Evolutionary conservation across 495 filamentous ascomycete species (phyloP).

Genomic region (Thozetella sp.): DNA sequence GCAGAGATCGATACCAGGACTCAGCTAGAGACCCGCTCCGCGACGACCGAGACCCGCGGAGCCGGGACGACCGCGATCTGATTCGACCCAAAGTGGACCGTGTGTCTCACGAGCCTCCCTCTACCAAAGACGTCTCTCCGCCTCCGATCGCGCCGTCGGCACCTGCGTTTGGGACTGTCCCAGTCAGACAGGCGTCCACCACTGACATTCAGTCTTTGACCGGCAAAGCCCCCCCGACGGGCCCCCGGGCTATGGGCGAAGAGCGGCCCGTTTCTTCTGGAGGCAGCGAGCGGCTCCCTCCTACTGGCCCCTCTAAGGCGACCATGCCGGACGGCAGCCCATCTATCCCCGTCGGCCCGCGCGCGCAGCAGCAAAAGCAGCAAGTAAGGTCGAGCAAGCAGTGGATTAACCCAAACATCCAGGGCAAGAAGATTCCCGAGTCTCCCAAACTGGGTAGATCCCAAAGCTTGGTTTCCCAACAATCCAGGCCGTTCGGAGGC

Average conservation of each 20-base stretch:
- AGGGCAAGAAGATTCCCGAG: conserved; percentile 41
- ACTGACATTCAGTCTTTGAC: conserved; percentile 37
- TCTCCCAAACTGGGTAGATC: conserved; percentile 43
- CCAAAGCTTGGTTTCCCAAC: conserved; percentile 41
- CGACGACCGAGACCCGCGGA: conserved; percentile 44
- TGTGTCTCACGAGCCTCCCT: conserved; percentile 40
- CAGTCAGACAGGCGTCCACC: conserved; percentile 39
- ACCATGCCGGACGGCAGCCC: conserved; percentile 53
- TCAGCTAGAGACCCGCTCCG: conserved; percentile 51
- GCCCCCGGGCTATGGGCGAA: conserved; percentile 47
- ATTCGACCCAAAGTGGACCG: conserved; percentile 44
- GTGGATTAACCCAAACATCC: conserved; percentile 60
- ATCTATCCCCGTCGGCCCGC: conserved; percentile 60
- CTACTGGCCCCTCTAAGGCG: conserved; percentile 47
- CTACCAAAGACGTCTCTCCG: conserved; percentile 56
- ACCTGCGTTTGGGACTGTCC: conserved; percentile 75
- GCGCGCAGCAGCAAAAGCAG: conserved; percentile 46
- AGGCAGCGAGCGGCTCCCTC: conserved; percentile 33
- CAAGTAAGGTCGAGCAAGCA: conserved; percentile 54
- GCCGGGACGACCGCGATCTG: conserved; percentile 43
- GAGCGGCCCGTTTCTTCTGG: conserved; percentile 42
- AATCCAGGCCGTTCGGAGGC: conserved; percentile 32
- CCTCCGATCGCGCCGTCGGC: conserved; percentile 82
- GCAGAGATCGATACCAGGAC: conserved; percentile 42
- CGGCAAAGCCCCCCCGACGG: conserved; percentile 51